These are phyloP conservation scores for Urostyla sp. DNA, from an alignment of 73 alveolate genomes.

Conservation along the genomic window DNA sequence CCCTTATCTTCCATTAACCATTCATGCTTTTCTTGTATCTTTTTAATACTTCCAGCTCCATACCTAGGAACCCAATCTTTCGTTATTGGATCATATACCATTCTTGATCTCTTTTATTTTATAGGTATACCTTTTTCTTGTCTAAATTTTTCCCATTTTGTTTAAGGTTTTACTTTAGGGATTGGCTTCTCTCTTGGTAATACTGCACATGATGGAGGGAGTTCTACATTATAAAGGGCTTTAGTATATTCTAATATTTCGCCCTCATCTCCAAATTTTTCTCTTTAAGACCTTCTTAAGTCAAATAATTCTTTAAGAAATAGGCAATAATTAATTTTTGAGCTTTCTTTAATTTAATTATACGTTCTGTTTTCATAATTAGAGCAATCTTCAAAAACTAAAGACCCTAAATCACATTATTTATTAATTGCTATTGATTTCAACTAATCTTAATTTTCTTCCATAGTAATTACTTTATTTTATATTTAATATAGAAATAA, in stretches of 20 bases:
- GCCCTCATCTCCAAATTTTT: conserved; percentile 70
- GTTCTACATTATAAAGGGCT: conserved; percentile 64
- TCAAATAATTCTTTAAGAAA: conserved; percentile 59
- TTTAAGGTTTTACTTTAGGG: conserved; percentile 89
- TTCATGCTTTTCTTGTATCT: conserved; percentile 78
- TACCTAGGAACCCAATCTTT: conserved; percentile 93
- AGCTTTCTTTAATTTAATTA: conserved; percentile 1
- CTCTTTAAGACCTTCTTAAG: conserved; percentile 51
- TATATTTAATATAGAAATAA: neutral
- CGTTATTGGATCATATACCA: conserved; percentile 83
- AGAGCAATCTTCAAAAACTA: conserved; percentile 49
- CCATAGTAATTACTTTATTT: conserved; percentile 27
- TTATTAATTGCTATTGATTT: conserved; percentile 45
- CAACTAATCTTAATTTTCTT: conserved; percentile 22
- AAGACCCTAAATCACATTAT: conserved; percentile 58
- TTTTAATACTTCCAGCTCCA: conserved; percentile 83
- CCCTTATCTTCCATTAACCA: conserved; percentile 87
- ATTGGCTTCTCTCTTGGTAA: conserved; percentile 89
- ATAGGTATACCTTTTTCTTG: conserved; percentile 82
- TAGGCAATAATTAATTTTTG: conserved; percentile 52
- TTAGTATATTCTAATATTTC: conserved; percentile 78
- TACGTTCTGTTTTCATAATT: conserved; percentile 13
- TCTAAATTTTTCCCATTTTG: conserved; percentile 96
- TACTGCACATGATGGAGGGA: conserved; percentile 77
- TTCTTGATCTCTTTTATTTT: conserved; percentile 84